These are phyloP conservation scores for Colletotrichum sublineola DNA, from an alignment of 2,329 filamentous ascomycete genomes.

Conservation along the genomic window DNA sequence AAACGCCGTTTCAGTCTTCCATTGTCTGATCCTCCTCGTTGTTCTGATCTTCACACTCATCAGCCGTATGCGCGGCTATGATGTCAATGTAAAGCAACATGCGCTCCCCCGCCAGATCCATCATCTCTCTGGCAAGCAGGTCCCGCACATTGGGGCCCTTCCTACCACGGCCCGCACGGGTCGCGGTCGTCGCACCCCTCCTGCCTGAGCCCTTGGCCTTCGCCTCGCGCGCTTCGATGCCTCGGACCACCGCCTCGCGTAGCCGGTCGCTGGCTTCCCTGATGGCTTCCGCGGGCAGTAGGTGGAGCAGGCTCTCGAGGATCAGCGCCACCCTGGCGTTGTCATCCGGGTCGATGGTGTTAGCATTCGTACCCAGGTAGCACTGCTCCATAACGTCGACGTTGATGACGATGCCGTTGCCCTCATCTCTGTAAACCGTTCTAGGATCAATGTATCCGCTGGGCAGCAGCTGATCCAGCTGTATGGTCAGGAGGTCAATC, in stretches of 20 bases:
- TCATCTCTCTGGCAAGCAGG: slow-evolving; percentile 56
- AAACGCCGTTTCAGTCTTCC: slow-evolving; percentile 17
- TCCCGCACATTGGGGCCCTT: slow-evolving; percentile 54
- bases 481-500: slow-evolving; percentile 45
- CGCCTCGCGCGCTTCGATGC: slow-evolving; percentile 62
- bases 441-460: slow-evolving; percentile 57
- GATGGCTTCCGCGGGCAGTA: slow-evolving; percentile 58
- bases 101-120: slow-evolving; percentile 60
- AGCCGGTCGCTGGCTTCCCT: slow-evolving; percentile 55
- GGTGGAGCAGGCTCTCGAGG: slow-evolving; percentile 74
- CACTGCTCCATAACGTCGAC: slow-evolving; percentile 64
- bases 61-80: slow-evolving; percentile 23
- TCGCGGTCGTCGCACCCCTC: slow-evolving; percentile 51
- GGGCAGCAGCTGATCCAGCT: slow-evolving; percentile 61
- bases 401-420: slow-evolving; percentile 57
- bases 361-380: slow-evolving; percentile 76
- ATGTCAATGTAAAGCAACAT: slow-evolving; percentile 48
- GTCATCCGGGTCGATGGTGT: slow-evolving; percentile 70
- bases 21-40: slow-evolving; percentile 24
- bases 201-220: slow-evolving; percentile 56
- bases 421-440: slow-evolving; percentile 51
- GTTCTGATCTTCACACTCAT: neutral
- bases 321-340: slow-evolving; percentile 81
- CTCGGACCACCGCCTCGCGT: slow-evolving; percentile 57
- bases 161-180: slow-evolving; percentile 30